These are phyloP conservation scores for Backusella tarrabulga DNA, from an alignment of 192 early-diverging fungal genomes.

Conservation along the genomic window DNA sequence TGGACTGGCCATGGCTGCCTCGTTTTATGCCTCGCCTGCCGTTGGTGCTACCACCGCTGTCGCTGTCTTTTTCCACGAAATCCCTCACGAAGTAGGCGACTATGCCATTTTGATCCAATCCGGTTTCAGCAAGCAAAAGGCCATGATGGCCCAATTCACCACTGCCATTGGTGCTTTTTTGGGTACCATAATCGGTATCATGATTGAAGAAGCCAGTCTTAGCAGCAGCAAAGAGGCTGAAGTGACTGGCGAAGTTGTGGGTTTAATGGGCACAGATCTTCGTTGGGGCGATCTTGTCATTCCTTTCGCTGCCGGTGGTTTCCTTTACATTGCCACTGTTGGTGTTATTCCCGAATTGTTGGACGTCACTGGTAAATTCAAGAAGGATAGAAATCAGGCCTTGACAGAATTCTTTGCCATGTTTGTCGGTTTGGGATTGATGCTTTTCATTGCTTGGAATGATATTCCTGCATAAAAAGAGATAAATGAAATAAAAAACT, in stretches of 20 bases:
- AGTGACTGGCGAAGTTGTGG: constrained; percentile 19
- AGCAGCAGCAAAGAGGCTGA: not conserved
- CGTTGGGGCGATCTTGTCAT: constrained; percentile 78
- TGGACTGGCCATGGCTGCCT: constrained; percentile 80
- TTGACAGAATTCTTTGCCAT: constrained; percentile 65
- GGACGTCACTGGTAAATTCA: constrained; percentile 56
- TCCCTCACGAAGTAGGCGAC: constrained; percentile 87
- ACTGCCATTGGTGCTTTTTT: constrained; percentile 81
- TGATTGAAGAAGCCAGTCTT: constrained; percentile 66
- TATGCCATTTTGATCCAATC: constrained; percentile 85
- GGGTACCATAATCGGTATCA: constrained; percentile 73
- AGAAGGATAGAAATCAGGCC: constrained; percentile 50
- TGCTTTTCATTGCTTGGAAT: constrained; percentile 74
- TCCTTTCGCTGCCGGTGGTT: constrained; percentile 86
- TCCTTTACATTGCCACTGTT: constrained; percentile 84
- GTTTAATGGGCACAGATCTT: constrained; percentile 58
- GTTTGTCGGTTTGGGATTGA: constrained; percentile 73
- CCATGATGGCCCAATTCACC: constrained; percentile 76
- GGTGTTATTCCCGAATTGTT: constrained; percentile 83
- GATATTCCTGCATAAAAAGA: constrained; percentile 42
- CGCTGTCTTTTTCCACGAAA: constrained; percentile 88
- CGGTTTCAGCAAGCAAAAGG: constrained; percentile 71
- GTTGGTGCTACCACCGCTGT: constrained; percentile 84
- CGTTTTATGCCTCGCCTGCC: constrained; percentile 78
- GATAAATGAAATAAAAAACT: not conserved